These are phyloP conservation scores for Salvia hispanica DNA, from an alignment of 257 asterid species.

Conservation along the genomic window DNA sequence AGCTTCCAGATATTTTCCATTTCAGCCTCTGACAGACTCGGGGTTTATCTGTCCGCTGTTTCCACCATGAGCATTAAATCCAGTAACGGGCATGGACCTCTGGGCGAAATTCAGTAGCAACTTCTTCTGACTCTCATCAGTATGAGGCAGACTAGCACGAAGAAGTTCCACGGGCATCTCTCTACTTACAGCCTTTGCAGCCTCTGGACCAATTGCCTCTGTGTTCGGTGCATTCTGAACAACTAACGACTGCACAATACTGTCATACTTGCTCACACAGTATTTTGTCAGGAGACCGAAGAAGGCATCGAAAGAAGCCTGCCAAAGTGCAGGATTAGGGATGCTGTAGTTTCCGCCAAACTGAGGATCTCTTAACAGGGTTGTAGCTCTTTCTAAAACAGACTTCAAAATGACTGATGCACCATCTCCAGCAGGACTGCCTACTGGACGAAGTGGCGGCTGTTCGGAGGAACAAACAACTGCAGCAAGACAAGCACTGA, in stretches of 20 bases:
- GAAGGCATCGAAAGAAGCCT: conserved; percentile 92
- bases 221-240: conserved; percentile 50
- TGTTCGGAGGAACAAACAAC: conserved; percentile 87
- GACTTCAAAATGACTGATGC: conserved; percentile 75
- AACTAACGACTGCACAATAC: conserved; percentile 65
- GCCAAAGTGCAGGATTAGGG: conserved; percentile 85
- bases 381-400: conserved; percentile 77
- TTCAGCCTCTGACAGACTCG: conserved; percentile 65
- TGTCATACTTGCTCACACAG: conserved; percentile 70
- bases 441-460: conserved; percentile 91
- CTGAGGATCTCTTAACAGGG: conserved; percentile 58
- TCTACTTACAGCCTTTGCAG: conserved; percentile 74
- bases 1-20: conserved; percentile 16
- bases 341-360: conserved; percentile 50
- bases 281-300: conserved; percentile 80
- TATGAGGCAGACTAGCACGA: conserved; percentile 89
- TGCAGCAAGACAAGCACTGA: conserved; percentile 95
- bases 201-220: conserved; percentile 59
- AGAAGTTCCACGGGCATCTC: conserved; percentile 95
- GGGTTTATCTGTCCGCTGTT: conserved; percentile 67
- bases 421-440: conserved; percentile 85
- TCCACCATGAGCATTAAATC: conserved; percentile 63
- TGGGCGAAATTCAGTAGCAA: conserved; percentile 69
- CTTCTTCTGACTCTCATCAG: conserved; percentile 76
- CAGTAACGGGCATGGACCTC: conserved; percentile 76